phyloP scores from a whole-genome alignment of 306 rosid genomes.

The Crataegus laevigata region DNA sequence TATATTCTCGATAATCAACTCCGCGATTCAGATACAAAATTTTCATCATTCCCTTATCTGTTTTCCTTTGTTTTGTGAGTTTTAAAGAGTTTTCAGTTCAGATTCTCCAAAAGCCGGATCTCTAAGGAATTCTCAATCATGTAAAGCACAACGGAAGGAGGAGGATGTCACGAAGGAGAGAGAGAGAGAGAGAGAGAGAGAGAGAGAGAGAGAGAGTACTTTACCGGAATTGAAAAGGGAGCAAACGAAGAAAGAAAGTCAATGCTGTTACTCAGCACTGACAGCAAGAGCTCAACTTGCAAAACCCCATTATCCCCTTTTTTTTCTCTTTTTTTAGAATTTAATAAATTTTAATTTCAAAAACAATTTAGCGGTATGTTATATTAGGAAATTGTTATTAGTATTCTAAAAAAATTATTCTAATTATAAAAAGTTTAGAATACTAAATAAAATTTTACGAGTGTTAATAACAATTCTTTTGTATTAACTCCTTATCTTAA shows the following conservation, averaged over 20 bases:
- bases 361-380: too few species aligned
- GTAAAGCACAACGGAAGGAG: neutral
- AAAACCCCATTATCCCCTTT: neutral
- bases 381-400: too few species aligned
- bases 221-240: neutral
- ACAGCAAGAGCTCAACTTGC: neutral
- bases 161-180: neutral
- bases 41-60: neutral
- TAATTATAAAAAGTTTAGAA: too few species aligned
- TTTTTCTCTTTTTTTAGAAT: too few species aligned
- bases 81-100: neutral
- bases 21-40: too few species aligned
- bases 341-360: too few species aligned
- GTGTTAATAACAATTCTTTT: too few species aligned
- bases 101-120: neutral
- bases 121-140: neutral
- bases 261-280: neutral
- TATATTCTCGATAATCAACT: neutral
- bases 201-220: too few species aligned
- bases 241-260: neutral
- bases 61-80: neutral
- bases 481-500: too few species aligned
- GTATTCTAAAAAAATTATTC: too few species aligned
- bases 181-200: neutral
- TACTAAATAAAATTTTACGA: too few species aligned